Conservation (phyloP, 2,329 filamentous ascomycete species). For the Sclerotinia sclerotiorum region DNA sequence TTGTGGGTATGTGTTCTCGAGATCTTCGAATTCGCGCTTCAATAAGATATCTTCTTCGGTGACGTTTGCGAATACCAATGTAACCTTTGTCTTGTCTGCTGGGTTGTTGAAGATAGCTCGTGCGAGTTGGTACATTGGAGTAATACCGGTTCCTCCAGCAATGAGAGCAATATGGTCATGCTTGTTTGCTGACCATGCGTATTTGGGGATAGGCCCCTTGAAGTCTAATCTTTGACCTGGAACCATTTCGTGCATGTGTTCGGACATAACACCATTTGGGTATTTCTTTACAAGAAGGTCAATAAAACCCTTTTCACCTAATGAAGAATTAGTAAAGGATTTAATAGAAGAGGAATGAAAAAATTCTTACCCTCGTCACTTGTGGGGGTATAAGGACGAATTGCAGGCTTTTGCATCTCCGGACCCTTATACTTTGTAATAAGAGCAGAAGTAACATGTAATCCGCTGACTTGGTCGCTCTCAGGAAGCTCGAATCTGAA, state of each 20-base stretch:
- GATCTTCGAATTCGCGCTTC: constrained; percentile 76
- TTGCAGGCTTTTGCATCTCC: constrained; percentile 79
- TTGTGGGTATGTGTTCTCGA: constrained; percentile 94
- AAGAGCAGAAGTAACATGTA: constrained; percentile 80
- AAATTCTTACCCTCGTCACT: constrained; percentile 71
- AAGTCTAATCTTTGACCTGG: constrained; percentile 82
- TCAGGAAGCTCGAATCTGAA: constrained; percentile 86
- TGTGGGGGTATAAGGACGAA: constrained; percentile 90
- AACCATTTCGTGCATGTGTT: constrained; percentile 79
- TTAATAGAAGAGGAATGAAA: too few relatives aligned
- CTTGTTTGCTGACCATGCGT: constrained; percentile 86
- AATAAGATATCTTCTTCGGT: constrained; percentile 87
- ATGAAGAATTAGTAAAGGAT: constrained; percentile 28
- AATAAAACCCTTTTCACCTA: constrained; percentile 74
- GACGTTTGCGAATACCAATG: constrained; percentile 89
- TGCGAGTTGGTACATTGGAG: constrained; percentile 94
- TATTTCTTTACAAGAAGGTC: constrained; percentile 94
- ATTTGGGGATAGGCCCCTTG: constrained; percentile 96
- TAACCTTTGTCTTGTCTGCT: constrained; percentile 95
- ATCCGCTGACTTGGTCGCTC: constrained; percentile 77
- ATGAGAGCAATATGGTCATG: constrained; percentile 84
- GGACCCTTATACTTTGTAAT: constrained; percentile 88
- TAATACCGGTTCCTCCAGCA: constrained; percentile 95
- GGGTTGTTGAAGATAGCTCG: constrained; percentile 95
- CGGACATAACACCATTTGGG: constrained; percentile 86